These are phyloP conservation scores for Backusella sp. DNA, from an alignment of 192 early-diverging fungal species.

Conservation along the genomic window DNA sequence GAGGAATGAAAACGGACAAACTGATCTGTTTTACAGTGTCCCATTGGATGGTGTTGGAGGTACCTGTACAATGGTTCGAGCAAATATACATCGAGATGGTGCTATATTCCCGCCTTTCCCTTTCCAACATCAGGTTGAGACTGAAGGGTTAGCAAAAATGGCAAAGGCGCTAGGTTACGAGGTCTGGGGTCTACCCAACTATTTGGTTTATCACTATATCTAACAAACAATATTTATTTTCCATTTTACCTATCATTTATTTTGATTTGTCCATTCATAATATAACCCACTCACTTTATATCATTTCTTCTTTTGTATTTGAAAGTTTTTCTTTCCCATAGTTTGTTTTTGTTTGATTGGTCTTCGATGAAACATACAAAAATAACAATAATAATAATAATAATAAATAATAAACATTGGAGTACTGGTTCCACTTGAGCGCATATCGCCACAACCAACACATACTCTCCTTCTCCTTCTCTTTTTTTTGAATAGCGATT, in stretches of 20 bases:
- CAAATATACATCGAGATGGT: slow-evolving; percentile 64
- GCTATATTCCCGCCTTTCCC: slow-evolving; percentile 62
- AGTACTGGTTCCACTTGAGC: background rate
- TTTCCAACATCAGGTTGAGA: slow-evolving; percentile 68
- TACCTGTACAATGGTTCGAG: slow-evolving; percentile 65
- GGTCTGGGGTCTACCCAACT: slow-evolving; percentile 63
- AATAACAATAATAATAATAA: background rate
- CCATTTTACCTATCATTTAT: background rate
- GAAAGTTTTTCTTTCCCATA: background rate
- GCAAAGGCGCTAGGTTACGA: slow-evolving; percentile 61
- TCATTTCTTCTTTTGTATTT: no score
- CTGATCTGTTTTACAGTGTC: slow-evolving; percentile 38
- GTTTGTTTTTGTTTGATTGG: background rate
- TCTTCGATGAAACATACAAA: background rate
- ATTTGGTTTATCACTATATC: slow-evolving; percentile 60
- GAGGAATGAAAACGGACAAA: slow-evolving; percentile 20
- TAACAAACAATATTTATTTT: background rate
- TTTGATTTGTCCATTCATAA: background rate
- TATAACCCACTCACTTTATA: background rate
- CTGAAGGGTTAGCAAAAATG: slow-evolving; percentile 73
- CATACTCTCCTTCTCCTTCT: background rate
- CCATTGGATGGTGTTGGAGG: slow-evolving; percentile 67
- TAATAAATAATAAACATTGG: no score
- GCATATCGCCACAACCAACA: background rate
- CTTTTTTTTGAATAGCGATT: no score